Evolutionary conservation across 2,329 filamentous ascomycete species (phyloP).

Genomic region (Fusarium sarcochroum): DNA sequence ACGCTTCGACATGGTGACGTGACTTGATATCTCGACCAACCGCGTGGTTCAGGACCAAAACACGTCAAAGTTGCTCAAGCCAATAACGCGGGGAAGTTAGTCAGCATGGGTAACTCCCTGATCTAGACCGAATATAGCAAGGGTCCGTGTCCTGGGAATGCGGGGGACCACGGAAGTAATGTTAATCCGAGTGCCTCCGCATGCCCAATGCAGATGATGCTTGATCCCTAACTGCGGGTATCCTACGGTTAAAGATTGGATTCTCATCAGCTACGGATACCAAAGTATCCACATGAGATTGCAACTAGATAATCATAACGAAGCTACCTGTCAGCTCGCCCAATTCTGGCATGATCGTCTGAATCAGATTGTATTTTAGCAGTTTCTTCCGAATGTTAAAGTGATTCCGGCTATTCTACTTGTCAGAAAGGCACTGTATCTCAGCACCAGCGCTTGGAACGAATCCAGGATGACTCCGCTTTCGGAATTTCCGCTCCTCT

Average conservation of each 20-base stretch:
- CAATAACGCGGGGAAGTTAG: conserved; percentile 28
- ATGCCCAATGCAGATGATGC: background rate
- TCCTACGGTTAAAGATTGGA: background rate
- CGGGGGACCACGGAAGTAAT: conserved; percentile 8
- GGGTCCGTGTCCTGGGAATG: conserved; percentile 4
- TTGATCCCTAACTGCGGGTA: background rate
- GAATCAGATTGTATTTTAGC: no score
- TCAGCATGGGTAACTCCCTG: background rate
- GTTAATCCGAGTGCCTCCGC: conserved; percentile 14
- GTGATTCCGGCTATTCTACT: no score
- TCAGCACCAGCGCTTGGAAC: no score
- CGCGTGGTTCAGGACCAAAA: background rate
- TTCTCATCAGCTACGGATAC: no score
- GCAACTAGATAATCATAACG: no score
- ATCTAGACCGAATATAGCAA: conserved; percentile 1
- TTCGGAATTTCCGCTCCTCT: no score
- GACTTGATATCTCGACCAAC: background rate
- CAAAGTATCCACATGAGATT: no score
- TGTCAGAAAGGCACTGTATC: no score
- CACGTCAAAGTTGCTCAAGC: conserved; percentile 4
- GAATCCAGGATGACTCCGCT: no score
- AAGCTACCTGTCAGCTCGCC: no score
- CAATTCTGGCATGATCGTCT: no score
- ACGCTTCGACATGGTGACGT: conserved; percentile 19
- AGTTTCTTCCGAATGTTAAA: no score